Conservation (phyloP, 2,329 filamentous ascomycete genomes). For the Pseudocercospora macadamiae region DNA sequence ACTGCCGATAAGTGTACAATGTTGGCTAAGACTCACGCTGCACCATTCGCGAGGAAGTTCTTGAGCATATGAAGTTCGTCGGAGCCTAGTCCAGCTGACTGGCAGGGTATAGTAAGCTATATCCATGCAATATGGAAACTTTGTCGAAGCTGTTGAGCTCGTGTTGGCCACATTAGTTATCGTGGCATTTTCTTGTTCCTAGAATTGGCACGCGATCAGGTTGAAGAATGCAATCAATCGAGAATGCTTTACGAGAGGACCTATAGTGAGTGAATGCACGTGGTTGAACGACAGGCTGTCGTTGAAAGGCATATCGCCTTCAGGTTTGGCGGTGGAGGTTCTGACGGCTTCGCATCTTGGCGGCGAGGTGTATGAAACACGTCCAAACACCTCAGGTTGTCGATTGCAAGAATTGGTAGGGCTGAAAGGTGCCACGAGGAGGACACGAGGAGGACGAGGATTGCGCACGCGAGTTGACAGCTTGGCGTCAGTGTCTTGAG, state of each 20-base stretch:
- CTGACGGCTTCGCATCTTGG: neutral
- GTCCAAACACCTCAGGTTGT: neutral
- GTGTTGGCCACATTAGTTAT: neutral
- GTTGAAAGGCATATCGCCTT: neutral
- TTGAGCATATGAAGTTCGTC: neutral
- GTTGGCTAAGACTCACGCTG: neutral
- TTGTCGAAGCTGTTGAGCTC: neutral
- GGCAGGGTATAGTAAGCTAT: neutral
- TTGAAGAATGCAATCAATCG: neutral
- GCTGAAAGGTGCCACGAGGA: neutral
- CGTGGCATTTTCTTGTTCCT: neutral
- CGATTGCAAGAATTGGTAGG: neutral
- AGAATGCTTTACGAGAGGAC: neutral
- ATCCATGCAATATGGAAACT: neutral
- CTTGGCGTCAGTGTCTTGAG: neutral
- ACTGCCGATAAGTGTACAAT: neutral
- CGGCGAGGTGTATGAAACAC: neutral
- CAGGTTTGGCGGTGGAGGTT: neutral
- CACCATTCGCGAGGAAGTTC: neutral
- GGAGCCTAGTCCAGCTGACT: neutral
- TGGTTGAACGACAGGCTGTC: neutral
- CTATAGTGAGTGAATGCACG: neutral
- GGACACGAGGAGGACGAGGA: too few species aligned
- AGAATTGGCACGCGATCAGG: neutral
- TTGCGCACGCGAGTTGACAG: neutral